Evolutionary conservation across 2,329 filamentous ascomycete species (phyloP).

Genomic region (Thielaviopsis ethacetica): DNA sequence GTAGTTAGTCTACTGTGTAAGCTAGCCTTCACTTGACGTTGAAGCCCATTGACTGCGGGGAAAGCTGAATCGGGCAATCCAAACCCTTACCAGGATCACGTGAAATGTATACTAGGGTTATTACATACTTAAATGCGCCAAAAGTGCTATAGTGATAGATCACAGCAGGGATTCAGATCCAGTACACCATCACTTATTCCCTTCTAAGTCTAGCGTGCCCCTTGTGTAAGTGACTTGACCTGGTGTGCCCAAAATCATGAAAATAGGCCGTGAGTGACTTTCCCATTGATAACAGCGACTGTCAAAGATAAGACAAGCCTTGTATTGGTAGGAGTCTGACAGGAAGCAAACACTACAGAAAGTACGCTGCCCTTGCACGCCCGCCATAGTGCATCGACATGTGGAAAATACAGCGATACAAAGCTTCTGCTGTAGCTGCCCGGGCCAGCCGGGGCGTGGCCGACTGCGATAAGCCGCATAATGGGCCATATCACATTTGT

Average conservation of each 20-base stretch:
- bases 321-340: not conserved
- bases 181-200: not conserved
- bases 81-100: too few relatives aligned
- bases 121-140: not conserved
- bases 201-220: not conserved
- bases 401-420: not conserved
- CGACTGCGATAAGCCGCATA: not conserved
- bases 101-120: too few relatives aligned
- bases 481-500: not conserved
- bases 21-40: too few relatives aligned
- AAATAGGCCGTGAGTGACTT: not conserved
- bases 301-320: not conserved
- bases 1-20: too few relatives aligned
- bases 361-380: too few relatives aligned
- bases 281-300: not conserved
- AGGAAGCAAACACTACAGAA: too few relatives aligned
- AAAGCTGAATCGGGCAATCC: too few relatives aligned
- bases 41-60: too few relatives aligned
- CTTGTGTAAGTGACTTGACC: not conserved
- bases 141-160: not conserved
- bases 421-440: not conserved
- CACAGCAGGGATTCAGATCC: not conserved
- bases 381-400: not conserved
- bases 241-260: not conserved
- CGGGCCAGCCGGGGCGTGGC: not conserved